Evolutionary conservation across 345 rosid species (phyloP), one percentile per base, ranked within the genome.

Genomic region (Rhizophora apiculata): DNA sequence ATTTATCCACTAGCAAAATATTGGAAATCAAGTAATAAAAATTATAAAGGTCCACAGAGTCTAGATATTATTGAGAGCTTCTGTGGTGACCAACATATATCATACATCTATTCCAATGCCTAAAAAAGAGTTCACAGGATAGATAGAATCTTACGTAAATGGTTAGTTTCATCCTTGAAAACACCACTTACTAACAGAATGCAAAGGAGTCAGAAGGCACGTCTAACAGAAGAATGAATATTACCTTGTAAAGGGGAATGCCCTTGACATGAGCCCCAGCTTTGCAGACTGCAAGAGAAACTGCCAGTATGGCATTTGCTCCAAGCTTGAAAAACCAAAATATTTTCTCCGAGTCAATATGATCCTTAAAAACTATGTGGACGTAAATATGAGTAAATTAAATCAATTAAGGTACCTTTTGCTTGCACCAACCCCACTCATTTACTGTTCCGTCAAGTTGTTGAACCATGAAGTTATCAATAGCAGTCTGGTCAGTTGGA

Each of bases 231-330:
- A 20, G 30, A 32, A 5, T 51, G 13, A 13, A 46, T 31, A 6
- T 36, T 74, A 93, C 97, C 96, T 84, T 82, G 84, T 93, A 93
- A 71, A 93, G 96, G 52, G 98, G 92, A 70, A 81, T 81, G 24
- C 87, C 83, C 67, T 70, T 81, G 21, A 74, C 96, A 63, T 67
- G 72, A 60, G 97, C 96, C 2, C 98, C 97, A 58, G 97, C 94
- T 77, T 91, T 91, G 89, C 98, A 91, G 54, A 91, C 87, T 2
- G 96, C 96, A 74, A 93, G 97, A 64, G 98, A 93, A 29, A 93
- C 98, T 2, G 96, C 97, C 74, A 89, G 81, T 67, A 93, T 93
- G 48, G 97, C 97, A 79, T 93, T 93, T 76, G 96, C 97, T 65
- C 98, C 98, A 56, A 93, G 97, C 98, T 91, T 78, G 27, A 32